Conservation (phyloP, 1,139 yeast species). For the Magnusiomyces starmeri region DNA sequence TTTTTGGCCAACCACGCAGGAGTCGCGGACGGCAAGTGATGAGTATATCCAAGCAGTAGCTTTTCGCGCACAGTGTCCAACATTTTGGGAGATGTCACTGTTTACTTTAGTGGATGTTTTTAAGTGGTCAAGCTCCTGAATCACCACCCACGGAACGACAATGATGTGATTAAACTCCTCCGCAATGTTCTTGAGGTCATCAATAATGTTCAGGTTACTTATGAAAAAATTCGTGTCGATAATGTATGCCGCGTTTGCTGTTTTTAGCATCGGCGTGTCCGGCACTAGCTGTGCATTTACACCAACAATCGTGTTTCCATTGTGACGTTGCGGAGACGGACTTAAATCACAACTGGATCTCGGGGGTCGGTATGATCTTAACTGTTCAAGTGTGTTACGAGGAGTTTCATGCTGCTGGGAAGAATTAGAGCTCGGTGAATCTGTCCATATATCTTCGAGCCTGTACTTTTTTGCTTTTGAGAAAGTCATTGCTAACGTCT, state of each 20-base stretch:
- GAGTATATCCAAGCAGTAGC: conserved; percentile 75
- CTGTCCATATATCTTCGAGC: no score
- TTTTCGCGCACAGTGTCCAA: conserved; percentile 43
- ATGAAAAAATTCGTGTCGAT: conserved; percentile 21
- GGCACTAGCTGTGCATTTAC: neutral
- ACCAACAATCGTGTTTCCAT: no score
- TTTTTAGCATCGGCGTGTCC: neutral
- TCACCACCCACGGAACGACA: conserved; percentile 62
- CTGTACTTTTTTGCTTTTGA: no score
- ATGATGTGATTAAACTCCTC: conserved; percentile 42
- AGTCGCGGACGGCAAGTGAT: conserved; percentile 46
- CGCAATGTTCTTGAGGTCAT: conserved; percentile 25
- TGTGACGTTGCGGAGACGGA: no score
- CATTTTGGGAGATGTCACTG: neutral
- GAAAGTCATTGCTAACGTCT: no score
- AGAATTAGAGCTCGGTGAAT: no score
- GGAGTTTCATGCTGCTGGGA: no score
- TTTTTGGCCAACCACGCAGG: conserved; percentile 60
- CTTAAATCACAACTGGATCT: no score
- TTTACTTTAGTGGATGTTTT: conserved; percentile 40
- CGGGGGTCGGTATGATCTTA: no score
- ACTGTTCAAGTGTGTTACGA: no score
- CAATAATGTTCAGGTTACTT: conserved; percentile 16
- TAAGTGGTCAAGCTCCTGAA: conserved; percentile 74
- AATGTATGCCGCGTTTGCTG: conserved; percentile 11